A percentile compares a stretch with the other conserved stretches of the same genome.
Conservation (phyloP, 306 rosid species). For the Pterocarpus macrocarpus region DNA sequence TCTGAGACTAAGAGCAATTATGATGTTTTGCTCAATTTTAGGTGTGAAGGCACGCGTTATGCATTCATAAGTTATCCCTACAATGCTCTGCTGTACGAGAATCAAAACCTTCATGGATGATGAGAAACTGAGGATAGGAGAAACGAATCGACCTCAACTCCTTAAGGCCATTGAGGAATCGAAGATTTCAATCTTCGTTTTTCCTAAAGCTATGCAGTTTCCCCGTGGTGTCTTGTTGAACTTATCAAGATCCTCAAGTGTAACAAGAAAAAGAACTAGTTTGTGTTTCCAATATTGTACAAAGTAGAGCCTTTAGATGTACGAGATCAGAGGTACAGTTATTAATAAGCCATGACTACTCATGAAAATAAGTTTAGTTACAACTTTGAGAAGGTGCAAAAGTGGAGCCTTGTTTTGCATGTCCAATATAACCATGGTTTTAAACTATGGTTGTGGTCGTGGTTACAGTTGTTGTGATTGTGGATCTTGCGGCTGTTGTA, state of each 20-base stretch:
- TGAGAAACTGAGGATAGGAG: not conserved
- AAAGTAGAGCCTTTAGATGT: conserved; percentile 32
- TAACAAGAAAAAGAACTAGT: not conserved
- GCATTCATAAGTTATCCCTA: not conserved
- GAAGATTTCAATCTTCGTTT: not conserved
- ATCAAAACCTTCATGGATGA: not conserved
- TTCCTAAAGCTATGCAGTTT: not conserved
- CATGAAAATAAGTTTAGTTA: not conserved
- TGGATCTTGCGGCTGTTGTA: no score
- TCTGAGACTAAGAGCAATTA: not conserved
- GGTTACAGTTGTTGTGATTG: no score
- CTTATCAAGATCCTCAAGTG: not conserved
- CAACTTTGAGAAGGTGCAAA: no score
- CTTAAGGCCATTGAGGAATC: not conserved
- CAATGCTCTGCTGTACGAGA: not conserved
- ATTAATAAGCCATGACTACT: not conserved
- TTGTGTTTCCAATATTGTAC: conserved; percentile 14
- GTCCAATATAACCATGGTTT: no score
- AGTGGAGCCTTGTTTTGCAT: conserved; percentile 11
- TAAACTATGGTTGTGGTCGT: no score
- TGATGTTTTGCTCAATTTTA: not conserved
- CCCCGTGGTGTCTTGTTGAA: conserved; percentile 25
- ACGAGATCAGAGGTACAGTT: not conserved
- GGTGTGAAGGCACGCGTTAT: not conserved
- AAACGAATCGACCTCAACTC: not conserved